Evolutionary conservation across 23 red algal species (phyloP).

Genomic region (Gracilariopsis chorda): DNA sequence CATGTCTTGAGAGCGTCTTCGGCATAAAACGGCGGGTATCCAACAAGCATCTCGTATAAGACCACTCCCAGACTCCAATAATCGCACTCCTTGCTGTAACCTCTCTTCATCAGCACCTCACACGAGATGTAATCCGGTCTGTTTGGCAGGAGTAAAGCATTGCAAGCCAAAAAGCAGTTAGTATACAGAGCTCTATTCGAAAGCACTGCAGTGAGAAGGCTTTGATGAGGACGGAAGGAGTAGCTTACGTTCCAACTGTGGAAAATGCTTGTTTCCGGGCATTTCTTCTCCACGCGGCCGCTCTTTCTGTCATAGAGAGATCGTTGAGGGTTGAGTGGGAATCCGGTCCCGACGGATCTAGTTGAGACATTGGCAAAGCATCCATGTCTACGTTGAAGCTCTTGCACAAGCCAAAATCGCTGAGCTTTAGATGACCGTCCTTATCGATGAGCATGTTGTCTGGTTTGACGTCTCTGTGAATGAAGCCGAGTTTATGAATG

Average conservation of each 20-base stretch:
- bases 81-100: constrained; percentile 98
- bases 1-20: constrained; percentile 96
- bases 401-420: constrained; percentile 97
- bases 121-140: constrained; percentile 98
- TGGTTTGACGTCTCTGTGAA: constrained; percentile 97
- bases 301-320: constrained; percentile 73
- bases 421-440: constrained; percentile 89
- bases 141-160: background rate
- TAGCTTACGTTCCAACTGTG: constrained; percentile 91
- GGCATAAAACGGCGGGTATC: constrained; percentile 98
- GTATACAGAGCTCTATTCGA: background rate
- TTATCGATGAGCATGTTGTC: constrained; percentile 97
- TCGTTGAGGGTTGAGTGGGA: constrained; percentile 26
- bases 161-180: background rate
- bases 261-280: constrained; percentile 87
- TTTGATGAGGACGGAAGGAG: background rate
- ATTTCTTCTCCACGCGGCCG: constrained; percentile 81
- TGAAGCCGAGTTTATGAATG: constrained; percentile 95
- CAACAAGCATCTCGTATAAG: constrained; percentile 95
- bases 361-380: constrained; percentile 7
- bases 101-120: constrained; percentile 91
- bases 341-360: background rate
- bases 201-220: background rate
- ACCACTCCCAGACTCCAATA: constrained; percentile 98
- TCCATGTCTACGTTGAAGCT: constrained; percentile 72